Evolutionary conservation across 1,284 basidiomycete species (phyloP).

Genomic region (Athelia sp.): DNA sequence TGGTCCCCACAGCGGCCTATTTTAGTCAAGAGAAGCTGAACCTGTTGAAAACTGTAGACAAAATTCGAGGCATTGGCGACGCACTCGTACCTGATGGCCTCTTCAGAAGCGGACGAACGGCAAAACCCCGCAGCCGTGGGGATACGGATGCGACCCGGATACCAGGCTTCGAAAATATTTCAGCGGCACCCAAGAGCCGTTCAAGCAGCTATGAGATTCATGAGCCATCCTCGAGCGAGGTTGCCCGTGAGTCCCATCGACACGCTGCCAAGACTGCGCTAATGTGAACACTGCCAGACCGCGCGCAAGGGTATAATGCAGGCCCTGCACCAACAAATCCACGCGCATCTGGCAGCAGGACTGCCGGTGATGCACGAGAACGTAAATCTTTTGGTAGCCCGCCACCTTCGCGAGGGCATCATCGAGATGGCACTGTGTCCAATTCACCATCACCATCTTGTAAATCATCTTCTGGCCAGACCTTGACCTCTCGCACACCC

Average conservation of each 20-base stretch:
- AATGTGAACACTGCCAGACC: not conserved
- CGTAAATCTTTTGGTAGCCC: not conserved
- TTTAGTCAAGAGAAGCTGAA: conserved; percentile 73
- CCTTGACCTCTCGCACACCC: conserved; percentile 20
- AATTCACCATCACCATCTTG: not conserved
- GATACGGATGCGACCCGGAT: conserved; percentile 28
- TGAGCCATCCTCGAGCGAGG: not conserved
- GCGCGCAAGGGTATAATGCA: no score
- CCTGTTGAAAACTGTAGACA: conserved; percentile 61
- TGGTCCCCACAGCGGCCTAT: conserved; percentile 56
- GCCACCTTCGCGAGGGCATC: not conserved
- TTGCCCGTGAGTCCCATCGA: not conserved
- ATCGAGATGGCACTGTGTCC: not conserved
- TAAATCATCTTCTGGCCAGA: not conserved
- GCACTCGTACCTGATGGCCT: conserved; percentile 64
- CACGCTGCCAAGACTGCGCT: not conserved
- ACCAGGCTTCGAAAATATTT: conserved; percentile 16
- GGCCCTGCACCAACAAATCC: not conserved
- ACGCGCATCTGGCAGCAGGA: not conserved
- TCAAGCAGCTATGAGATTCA: conserved; percentile 5
- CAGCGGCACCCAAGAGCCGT: conserved; percentile 14
- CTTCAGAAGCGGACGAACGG: conserved; percentile 70
- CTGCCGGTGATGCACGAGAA: not conserved
- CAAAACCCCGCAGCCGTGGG: conserved; percentile 54
- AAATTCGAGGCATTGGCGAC: conserved; percentile 57